phyloP scores from a whole-genome alignment of 257 asterid genomes.

The Solanum bukasovii region DNA sequence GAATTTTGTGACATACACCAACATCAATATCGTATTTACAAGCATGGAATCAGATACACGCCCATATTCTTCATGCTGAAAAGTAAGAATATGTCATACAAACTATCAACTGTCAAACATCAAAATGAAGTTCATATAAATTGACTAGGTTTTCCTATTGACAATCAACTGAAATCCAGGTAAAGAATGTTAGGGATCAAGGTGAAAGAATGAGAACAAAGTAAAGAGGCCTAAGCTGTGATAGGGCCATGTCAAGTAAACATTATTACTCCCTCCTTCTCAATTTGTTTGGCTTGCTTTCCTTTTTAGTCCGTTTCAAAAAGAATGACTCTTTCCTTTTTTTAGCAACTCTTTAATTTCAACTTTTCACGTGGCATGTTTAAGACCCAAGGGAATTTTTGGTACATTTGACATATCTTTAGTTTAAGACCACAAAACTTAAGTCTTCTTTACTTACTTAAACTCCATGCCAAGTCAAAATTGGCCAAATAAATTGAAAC shows the following conservation, averaged over 20 bases:
- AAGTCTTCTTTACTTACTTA: neutral
- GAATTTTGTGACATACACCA: slow-evolving; percentile 88
- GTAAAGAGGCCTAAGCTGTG: neutral
- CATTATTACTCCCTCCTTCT: neutral
- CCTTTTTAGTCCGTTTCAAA: neutral
- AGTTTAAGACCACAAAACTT: neutral
- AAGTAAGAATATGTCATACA: slow-evolving; percentile 3
- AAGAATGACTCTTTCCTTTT: no score
- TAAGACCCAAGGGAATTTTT: neutral
- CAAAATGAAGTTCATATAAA: neutral
- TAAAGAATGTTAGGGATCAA: neutral
- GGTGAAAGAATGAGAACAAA: neutral
- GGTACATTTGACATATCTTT: neutral
- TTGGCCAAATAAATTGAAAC: neutral
- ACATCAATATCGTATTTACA: slow-evolving; percentile 68
- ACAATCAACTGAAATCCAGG: neutral
- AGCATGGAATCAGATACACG: slow-evolving; percentile 82
- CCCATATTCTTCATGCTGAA: slow-evolving; percentile 75
- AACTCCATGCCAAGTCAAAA: neutral
- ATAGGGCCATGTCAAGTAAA: neutral
- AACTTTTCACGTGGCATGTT: neutral
- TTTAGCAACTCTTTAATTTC: neutral
- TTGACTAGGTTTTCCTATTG: neutral
- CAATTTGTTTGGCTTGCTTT: neutral
- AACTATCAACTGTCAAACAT: neutral